Percentiles rank a stretch among this genome's conserved stretches.
Evolutionary conservation across 2,329 filamentous ascomycete species (phyloP).

Genomic region (Penicillium sp.): DNA sequence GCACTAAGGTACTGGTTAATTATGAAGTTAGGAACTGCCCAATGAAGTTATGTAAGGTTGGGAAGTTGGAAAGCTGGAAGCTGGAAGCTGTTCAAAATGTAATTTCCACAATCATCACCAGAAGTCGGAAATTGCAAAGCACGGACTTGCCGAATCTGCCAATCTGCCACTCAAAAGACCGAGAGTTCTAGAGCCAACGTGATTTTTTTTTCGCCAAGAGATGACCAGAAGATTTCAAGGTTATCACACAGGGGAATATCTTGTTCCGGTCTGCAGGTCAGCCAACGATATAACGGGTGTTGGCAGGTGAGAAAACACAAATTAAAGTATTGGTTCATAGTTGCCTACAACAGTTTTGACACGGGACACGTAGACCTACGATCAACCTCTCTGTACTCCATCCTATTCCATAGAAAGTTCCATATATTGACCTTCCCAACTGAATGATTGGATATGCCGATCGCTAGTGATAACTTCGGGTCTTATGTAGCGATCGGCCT

Average conservation of each 20-base stretch:
- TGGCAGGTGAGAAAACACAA: constrained; percentile 5
- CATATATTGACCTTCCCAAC: constrained; percentile 12
- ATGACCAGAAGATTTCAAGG: neutral
- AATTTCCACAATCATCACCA: neutral
- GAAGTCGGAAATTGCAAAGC: constrained; percentile 1
- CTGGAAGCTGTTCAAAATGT: neutral
- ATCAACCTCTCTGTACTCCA: neutral
- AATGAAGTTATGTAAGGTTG: neutral
- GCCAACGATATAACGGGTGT: constrained; percentile 14
- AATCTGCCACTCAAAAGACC: neutral
- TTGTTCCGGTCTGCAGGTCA: constrained; percentile 13
- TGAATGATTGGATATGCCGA: constrained; percentile 15
- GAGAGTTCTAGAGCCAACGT: neutral
- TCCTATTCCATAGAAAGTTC: neutral
- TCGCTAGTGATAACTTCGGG: constrained; percentile 2
- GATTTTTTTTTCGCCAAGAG: neutral
- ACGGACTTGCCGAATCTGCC: neutral
- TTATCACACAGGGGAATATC: neutral
- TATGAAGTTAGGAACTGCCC: neutral
- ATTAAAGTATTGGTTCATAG: neutral
- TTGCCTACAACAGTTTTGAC: neutral
- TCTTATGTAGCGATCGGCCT: constrained; percentile 5
- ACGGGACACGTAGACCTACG: neutral
- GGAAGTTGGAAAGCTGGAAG: too few species aligned
- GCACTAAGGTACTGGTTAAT: neutral